Percentiles rank a stretch among this genome's conserved stretches.
phyloP scores from a whole-genome alignment of 73 alveolate species.

The Tetrahymena elliotti region DNA sequence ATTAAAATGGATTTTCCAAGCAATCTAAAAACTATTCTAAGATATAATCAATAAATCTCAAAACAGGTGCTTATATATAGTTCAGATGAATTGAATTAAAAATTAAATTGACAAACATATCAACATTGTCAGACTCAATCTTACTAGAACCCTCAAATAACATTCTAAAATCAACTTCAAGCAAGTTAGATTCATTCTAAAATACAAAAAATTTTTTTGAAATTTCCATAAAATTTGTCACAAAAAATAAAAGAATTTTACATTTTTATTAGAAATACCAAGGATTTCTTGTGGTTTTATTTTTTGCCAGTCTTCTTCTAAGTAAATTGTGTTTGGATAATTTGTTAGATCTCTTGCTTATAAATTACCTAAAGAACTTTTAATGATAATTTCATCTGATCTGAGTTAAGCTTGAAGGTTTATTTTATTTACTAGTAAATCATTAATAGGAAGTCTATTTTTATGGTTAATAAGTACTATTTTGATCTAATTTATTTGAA shows the following conservation, averaged over 20 bases:
- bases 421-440: neutral
- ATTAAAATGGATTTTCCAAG: neutral
- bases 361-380: slow-evolving; percentile 28
- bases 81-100: slow-evolving; percentile 13
- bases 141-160: slow-evolving; percentile 14
- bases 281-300: slow-evolving; percentile 21
- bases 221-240: neutral
- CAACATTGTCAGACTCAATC: slow-evolving; percentile 11
- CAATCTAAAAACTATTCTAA: slow-evolving; percentile 15
- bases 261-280: slow-evolving; percentile 1
- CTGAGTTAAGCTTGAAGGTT: neutral
- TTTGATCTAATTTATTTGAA: neutral
- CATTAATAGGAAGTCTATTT: neutral
- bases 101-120: slow-evolving; percentile 1
- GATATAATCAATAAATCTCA: slow-evolving; percentile 29
- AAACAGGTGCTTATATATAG: slow-evolving; percentile 20
- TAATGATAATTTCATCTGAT: slow-evolving; percentile 15
- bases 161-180: neutral
- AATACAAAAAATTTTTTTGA: neutral
- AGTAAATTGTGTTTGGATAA: slow-evolving; percentile 12
- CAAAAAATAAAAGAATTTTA: neutral
- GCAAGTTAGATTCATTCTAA: neutral
- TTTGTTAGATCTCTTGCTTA: slow-evolving; percentile 16
- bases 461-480: neutral
- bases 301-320: slow-evolving; percentile 11